Conservation (phyloP, 2,329 filamentous ascomycete species). For the Beauveria varroae region DNA sequence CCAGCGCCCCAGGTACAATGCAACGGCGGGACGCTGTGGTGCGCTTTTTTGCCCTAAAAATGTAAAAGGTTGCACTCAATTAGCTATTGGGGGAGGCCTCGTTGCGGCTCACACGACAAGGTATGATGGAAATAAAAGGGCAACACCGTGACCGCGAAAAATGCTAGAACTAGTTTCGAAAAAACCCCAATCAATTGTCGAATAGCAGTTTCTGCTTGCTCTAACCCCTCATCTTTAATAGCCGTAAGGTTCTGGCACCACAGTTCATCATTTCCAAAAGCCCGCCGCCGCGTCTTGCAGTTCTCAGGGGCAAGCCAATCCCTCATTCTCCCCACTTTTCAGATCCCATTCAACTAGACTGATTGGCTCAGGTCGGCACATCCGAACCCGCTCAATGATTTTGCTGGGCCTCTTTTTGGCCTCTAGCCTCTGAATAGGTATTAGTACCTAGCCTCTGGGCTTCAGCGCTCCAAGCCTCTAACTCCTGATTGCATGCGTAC, state of each 20-base stretch:
- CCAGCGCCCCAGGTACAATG: neutral
- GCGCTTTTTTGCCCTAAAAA: neutral
- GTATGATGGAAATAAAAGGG: too few relatives aligned
- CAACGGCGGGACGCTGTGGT: neutral
- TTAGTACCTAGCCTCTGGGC: neutral
- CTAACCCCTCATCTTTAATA: too few relatives aligned
- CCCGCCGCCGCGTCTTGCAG: neutral
- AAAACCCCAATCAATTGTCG: too few relatives aligned
- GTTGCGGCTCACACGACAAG: neutral
- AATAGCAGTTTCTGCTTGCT: too few relatives aligned
- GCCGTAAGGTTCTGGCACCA: too few relatives aligned
- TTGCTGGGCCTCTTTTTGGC: neutral
- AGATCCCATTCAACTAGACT: neutral
- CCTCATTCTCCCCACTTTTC: neutral
- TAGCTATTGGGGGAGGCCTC: neutral
- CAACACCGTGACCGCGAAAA: too few relatives aligned
- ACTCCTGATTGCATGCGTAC: too few relatives aligned
- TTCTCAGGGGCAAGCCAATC: conserved; percentile 3
- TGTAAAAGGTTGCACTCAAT: neutral
- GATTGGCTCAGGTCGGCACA: conserved; percentile 4
- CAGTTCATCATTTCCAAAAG: neutral
- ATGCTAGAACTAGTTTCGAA: too few relatives aligned
- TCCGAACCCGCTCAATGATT: neutral
- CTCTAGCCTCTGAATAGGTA: neutral
- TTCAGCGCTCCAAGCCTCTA: too few relatives aligned